Conservation (phyloP, 257 asterid genomes). For the Solanum okadae region DNA sequence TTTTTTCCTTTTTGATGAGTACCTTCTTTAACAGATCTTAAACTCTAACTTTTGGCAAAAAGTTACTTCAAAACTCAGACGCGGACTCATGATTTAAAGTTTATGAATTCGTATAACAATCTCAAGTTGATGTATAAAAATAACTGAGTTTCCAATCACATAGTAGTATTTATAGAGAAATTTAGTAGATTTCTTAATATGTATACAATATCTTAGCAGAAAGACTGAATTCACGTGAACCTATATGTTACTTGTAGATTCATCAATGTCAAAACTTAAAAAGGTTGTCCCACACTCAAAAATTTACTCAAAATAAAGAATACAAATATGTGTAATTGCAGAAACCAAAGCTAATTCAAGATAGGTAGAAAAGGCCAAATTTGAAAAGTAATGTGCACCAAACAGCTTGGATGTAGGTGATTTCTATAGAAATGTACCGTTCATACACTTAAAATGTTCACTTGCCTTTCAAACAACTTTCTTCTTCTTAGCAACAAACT, state of each 20-base stretch:
- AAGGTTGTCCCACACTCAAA: neutral
- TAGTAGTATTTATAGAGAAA: neutral
- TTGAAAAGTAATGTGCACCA: neutral
- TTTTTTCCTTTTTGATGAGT: neutral
- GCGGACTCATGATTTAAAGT: neutral
- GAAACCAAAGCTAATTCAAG: neutral
- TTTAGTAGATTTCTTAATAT: neutral
- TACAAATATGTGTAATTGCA: neutral
- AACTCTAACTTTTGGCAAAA: neutral
- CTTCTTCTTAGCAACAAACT: neutral
- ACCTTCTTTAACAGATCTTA: neutral
- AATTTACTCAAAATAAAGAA: neutral
- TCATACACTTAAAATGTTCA: neutral
- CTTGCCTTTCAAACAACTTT: neutral
- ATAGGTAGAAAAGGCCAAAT: neutral
- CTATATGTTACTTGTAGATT: neutral
- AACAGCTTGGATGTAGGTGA: neutral
- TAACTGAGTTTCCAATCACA: neutral
- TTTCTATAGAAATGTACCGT: neutral
- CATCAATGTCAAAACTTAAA: neutral
- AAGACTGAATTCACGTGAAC: neutral
- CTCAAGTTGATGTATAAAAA: neutral
- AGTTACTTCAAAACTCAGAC: neutral
- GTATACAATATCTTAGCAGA: neutral
- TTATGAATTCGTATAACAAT: neutral